phyloP scores from a whole-genome alignment of 140 eudicot species.

The Oenanthe javanica region DNA sequence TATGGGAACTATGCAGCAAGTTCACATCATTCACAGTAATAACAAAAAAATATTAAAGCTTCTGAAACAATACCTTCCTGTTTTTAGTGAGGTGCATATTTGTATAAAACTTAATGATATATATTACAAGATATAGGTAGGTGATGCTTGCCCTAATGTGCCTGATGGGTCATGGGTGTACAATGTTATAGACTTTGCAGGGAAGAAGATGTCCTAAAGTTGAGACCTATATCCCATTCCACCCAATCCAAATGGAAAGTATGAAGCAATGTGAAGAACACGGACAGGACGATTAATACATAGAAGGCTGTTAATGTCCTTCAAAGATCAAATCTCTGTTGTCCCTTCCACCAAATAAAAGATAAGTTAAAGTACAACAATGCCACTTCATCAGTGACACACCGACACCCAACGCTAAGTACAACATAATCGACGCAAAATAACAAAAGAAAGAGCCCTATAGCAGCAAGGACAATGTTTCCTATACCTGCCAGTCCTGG shows the following conservation, averaged over 20 bases:
- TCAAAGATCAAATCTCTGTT: not conserved
- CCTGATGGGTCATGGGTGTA: not conserved
- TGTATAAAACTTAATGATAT: not conserved
- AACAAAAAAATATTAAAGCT: no score
- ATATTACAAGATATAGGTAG: not conserved
- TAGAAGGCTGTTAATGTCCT: not conserved
- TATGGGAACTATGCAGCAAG: no score
- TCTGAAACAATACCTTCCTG: no score
- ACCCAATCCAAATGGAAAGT: not conserved
- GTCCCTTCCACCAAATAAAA: not conserved
- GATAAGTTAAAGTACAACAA: not conserved
- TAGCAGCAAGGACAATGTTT: not conserved
- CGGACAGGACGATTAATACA: not conserved
- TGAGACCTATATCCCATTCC: not conserved
- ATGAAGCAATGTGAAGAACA: not conserved
- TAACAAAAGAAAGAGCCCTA: not conserved
- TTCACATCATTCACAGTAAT: no score
- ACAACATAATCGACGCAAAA: not conserved
- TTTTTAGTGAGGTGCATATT: not conserved
- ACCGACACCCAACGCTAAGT: not conserved
- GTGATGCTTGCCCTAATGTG: not conserved
- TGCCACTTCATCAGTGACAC: not conserved
- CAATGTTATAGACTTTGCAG: not conserved
- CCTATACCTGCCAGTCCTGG: not conserved
- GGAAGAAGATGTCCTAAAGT: not conserved